These are phyloP conservation scores for Groenewaldozyma sp. DNA, from an alignment of 1,139 yeast genomes.

Conservation along the genomic window DNA sequence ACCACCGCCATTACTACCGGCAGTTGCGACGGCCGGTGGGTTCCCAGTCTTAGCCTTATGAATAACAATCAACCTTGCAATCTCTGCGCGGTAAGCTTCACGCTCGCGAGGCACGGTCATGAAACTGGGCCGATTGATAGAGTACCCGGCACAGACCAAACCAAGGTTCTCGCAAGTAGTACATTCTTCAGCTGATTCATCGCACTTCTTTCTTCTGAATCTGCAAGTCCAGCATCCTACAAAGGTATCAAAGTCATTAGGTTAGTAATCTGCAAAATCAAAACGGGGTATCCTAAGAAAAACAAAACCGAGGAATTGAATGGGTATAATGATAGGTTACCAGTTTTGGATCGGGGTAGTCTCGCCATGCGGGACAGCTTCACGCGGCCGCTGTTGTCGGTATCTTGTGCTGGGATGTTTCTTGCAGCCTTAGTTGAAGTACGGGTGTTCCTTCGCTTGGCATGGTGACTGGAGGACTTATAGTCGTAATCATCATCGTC, in stretches of 20 bases:
- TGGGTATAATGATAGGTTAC: background rate
- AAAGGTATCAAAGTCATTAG: background rate
- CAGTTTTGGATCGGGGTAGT: constrained; percentile 12
- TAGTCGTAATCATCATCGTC: background rate
- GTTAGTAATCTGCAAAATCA: background rate
- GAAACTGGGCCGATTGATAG: constrained; percentile 41
- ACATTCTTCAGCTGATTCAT: constrained; percentile 20
- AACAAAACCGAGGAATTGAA: background rate
- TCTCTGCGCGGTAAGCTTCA: constrained; percentile 7
- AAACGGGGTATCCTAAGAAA: background rate
- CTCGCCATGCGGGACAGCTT: constrained; percentile 7
- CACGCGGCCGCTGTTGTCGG: background rate
- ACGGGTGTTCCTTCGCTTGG: background rate
- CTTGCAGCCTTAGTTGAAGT: background rate
- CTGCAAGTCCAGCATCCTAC: constrained; percentile 48
- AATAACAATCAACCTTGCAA: constrained; percentile 3
- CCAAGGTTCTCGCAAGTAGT: constrained; percentile 32
- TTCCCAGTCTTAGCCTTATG: background rate
- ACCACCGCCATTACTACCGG: background rate
- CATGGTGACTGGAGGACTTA: background rate
- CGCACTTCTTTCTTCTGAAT: constrained; percentile 34
- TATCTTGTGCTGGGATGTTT: background rate
- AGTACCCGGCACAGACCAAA: constrained; percentile 32
- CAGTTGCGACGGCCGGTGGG: background rate
- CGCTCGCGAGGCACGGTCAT: constrained; percentile 29